phyloP scores from a whole-genome alignment of 306 rosid species.

The Prunus kanzakura region DNA sequence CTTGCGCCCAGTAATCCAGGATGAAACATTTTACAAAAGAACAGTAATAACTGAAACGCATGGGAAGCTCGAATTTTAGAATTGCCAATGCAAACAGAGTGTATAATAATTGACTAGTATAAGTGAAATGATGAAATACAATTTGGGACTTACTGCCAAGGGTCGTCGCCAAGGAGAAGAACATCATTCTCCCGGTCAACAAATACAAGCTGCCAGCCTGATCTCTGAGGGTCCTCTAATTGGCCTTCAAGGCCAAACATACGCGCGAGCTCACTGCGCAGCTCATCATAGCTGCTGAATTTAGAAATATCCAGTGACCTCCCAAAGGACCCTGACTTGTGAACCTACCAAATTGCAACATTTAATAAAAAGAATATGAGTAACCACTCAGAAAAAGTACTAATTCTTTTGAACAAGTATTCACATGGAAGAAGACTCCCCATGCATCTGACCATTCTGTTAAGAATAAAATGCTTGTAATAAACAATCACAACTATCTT shows the following conservation, averaged over 20 bases:
- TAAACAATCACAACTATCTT: not conserved
- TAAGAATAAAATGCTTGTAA: not conserved
- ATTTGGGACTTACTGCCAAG: conserved; percentile 66
- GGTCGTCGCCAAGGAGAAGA: conserved; percentile 83
- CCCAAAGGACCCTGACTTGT: conserved; percentile 67
- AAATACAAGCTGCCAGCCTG: conserved; percentile 98
- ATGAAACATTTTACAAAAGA: not conserved
- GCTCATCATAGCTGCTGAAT: conserved; percentile 68
- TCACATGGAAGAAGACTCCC: not conserved
- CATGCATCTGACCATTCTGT: not conserved
- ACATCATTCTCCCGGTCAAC: conserved; percentile 80
- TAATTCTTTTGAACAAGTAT: not conserved
- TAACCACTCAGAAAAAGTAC: not conserved
- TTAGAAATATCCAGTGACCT: conserved; percentile 75
- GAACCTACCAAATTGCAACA: conserved; percentile 50
- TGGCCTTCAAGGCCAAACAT: conserved; percentile 80
- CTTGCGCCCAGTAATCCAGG: not conserved
- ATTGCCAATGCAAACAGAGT: not conserved
- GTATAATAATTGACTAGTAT: conserved; percentile 8
- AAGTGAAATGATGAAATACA: not conserved
- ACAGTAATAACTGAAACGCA: not conserved
- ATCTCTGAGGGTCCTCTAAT: conserved; percentile 78
- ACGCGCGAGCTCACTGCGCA: conserved; percentile 70
- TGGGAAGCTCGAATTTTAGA: not conserved
- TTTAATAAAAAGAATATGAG: not conserved